Evolutionary conservation across 495 filamentous ascomycete species (phyloP).

Genomic region (Xylaria castorea): DNA sequence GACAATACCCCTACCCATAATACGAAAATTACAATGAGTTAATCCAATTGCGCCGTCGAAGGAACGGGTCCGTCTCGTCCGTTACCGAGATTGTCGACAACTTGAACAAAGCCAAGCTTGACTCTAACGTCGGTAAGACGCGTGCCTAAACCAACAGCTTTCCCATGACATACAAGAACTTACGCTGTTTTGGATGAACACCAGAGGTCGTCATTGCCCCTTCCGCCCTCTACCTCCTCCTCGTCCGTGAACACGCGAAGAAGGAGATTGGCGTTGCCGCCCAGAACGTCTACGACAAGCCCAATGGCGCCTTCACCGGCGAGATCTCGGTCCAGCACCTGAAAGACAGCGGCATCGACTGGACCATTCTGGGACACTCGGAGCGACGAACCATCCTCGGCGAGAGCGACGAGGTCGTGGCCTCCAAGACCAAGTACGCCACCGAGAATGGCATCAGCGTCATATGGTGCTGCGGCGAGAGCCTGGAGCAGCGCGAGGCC

Average conservation of each 20-base stretch:
- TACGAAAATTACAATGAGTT: neutral
- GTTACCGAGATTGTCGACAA: conserved; percentile 86
- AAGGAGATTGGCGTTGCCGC: conserved; percentile 76
- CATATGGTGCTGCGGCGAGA: conserved; percentile 96
- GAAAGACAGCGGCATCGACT: conserved; percentile 82
- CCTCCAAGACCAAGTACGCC: conserved; percentile 90
- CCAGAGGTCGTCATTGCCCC: conserved; percentile 94
- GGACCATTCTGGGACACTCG: conserved; percentile 90
- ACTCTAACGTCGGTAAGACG: conserved; percentile 68
- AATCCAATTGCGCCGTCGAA: conserved; percentile 40
- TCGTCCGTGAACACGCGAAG: conserved; percentile 74
- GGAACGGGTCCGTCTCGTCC: conserved; percentile 89
- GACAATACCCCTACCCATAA: neutral
- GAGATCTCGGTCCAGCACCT: conserved; percentile 93
- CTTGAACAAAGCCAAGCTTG: conserved; percentile 80
- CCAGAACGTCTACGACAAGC: conserved; percentile 96
- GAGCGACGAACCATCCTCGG: conserved; percentile 87
- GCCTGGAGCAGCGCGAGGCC: conserved; percentile 86
- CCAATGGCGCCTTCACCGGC: conserved; percentile 95
- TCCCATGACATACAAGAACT: neutral
- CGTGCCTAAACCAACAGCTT: neutral
- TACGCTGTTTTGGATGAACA: neutral
- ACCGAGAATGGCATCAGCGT: conserved; percentile 86
- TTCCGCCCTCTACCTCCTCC: conserved; percentile 86
- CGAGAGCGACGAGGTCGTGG: conserved; percentile 86